Evolutionary conservation across 2,329 filamentous ascomycete species (phyloP), one percentile per base, ranked within the genome.

Genomic region (Ceratocystis smalleyi): DNA sequence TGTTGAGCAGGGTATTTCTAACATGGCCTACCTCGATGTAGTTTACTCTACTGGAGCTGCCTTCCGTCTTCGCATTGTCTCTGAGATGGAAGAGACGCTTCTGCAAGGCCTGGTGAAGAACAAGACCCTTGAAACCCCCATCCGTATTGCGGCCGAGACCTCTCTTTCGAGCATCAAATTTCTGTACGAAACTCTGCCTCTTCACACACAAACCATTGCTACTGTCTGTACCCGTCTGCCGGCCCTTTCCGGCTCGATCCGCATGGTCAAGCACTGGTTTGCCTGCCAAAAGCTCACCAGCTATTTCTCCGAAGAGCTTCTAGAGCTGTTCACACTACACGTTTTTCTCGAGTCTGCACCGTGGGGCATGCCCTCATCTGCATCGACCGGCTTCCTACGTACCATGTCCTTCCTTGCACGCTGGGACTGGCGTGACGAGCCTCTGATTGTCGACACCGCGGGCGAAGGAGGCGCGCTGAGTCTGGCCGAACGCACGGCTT

Each of bases 351-450:
- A 87, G 60, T 88, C 91, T 0, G 85, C 88, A 68, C 91, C 94
- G 0, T 96, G 89, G 87, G 76, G 81, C 45, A 77, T 81, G 0
- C 92, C 95, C 0, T 87, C 87, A 0, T 92, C 86, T 69, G 79
- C 86, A 8, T 84, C 85, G 69, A 86, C 87, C 0, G 94, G 89
- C 3, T 92, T 99, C 71, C 75, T 95, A 32, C 84, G 91, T 24
- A 88, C 89, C 0, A 77, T 99, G 1, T 77, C 86, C 40, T 87
- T 92, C 73, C 78, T 99, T 15, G 84, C 91, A 1, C 81, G 84
- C 51, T 99, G 94, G 91, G 90, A 97, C 72, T 99, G 94, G 94
- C 83, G 88, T 32, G 79, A 85, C 6, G 86, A 91, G 63, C 88
- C 94, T 1, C 78, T 97, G 40, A 79, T 96, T 43, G 79, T 96